phyloP scores from a whole-genome alignment of 2,329 filamentous ascomycete genomes.

The Albifimbria verrucaria region DNA sequence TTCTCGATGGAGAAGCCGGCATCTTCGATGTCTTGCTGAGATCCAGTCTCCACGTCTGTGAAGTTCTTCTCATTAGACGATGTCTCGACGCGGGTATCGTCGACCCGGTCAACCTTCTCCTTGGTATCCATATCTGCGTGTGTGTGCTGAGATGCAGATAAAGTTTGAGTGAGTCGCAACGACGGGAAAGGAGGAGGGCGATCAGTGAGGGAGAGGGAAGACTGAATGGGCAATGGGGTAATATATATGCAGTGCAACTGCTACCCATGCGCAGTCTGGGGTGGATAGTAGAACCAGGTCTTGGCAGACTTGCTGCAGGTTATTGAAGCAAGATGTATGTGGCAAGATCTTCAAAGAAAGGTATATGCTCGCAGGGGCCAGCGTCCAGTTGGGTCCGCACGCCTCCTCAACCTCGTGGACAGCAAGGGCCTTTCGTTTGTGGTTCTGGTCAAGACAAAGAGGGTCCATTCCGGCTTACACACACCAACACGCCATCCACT shows the following conservation, averaged over 20 bases:
- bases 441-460: too few species aligned
- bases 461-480: neutral
- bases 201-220: neutral
- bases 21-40: conserved; percentile 19
- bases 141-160: neutral
- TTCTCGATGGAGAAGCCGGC: conserved; percentile 27
- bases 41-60: conserved; percentile 21
- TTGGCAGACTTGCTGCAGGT: too few species aligned
- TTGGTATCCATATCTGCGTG: neutral
- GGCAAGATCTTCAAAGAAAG: neutral
- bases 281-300: too few species aligned
- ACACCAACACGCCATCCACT: neutral
- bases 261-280: neutral
- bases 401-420: too few species aligned
- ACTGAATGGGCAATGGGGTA: neutral
- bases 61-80: conserved; percentile 21
- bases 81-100: conserved; percentile 12
- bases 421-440: too few species aligned
- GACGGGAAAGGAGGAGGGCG: neutral
- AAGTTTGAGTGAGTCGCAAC: neutral
- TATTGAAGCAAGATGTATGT: neutral
- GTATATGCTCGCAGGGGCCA: neutral
- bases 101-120: conserved; percentile 1
- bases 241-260: neutral
- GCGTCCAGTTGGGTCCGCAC: too few species aligned